Conservation (phyloP, 2,329 filamentous ascomycete species). For the Scedosporium apiospermum region DNA sequence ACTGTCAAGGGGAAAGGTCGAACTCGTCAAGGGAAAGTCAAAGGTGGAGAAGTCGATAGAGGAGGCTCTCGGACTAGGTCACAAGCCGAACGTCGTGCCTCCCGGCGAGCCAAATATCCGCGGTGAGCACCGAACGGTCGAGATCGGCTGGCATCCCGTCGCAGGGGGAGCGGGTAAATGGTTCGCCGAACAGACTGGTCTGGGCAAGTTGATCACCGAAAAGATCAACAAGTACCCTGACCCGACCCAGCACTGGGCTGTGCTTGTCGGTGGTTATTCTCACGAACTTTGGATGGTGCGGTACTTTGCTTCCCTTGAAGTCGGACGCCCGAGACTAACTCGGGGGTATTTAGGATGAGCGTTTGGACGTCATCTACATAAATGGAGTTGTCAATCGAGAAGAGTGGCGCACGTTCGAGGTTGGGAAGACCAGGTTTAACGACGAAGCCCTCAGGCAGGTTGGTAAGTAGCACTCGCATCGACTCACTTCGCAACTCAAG, state of each 20-base stretch:
- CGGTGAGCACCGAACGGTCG: conserved; percentile 30
- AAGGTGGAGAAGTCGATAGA: conserved; percentile 28
- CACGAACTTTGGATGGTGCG: conserved; percentile 52
- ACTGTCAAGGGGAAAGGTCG: conserved; percentile 15
- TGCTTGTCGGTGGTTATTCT: conserved; percentile 44
- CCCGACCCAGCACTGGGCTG: conserved; percentile 51
- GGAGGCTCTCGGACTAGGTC: conserved; percentile 25
- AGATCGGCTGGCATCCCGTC: conserved; percentile 50
- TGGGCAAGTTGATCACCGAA: conserved; percentile 47
- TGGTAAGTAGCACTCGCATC: conserved; percentile 21
- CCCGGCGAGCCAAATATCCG: conserved; percentile 25
- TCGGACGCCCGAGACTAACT: neutral
- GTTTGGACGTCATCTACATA: conserved; percentile 46
- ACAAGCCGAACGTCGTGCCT: conserved; percentile 33
- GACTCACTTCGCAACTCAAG: neutral
- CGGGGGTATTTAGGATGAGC: conserved; percentile 32
- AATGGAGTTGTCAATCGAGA: conserved; percentile 35
- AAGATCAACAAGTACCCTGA: conserved; percentile 45
- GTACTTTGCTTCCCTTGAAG: neutral
- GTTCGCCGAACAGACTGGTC: conserved; percentile 45
- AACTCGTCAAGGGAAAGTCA: conserved; percentile 28
- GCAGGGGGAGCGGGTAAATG: conserved; percentile 46
- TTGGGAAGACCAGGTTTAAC: conserved; percentile 44
- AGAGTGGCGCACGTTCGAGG: conserved; percentile 40
- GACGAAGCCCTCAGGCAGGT: conserved; percentile 41